phyloP scores from a whole-genome alignment of 139 green algal species.

The Tetraselmis chui region DNA sequence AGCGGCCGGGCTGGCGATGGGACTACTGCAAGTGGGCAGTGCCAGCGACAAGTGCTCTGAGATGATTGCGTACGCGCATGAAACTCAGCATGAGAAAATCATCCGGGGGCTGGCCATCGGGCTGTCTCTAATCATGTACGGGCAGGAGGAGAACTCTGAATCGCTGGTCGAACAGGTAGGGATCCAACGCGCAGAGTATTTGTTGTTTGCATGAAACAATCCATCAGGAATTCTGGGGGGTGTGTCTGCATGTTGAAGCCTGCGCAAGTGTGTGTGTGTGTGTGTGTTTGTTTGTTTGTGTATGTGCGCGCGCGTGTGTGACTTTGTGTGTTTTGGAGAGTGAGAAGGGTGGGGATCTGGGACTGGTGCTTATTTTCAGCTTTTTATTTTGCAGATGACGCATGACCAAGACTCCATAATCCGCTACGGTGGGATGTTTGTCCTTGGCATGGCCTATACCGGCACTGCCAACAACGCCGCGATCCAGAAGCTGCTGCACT shows the following conservation, averaged over 20 bases:
- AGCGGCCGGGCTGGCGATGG: constrained; percentile 84
- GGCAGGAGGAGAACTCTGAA: constrained; percentile 87
- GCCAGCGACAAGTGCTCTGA: constrained; percentile 66
- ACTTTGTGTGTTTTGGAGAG: too few relatives aligned
- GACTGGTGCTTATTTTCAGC: too few relatives aligned
- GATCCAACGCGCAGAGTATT: too few relatives aligned
- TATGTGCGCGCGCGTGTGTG: too few relatives aligned
- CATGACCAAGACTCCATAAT: constrained; percentile 74
- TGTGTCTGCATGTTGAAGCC: background rate
- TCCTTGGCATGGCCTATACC: constrained; percentile 87
- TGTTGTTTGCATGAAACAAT: too few relatives aligned
- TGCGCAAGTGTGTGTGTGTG: too few relatives aligned
- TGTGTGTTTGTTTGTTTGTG: too few relatives aligned
- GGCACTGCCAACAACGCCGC: constrained; percentile 92
- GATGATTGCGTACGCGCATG: constrained; percentile 93
- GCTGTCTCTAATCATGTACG: constrained; percentile 84
- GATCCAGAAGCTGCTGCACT: constrained; percentile 93
- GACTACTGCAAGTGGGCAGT: constrained; percentile 70
- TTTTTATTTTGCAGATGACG: constrained; percentile 32
- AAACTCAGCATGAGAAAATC: constrained; percentile 96
- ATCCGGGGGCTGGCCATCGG: constrained; percentile 78
- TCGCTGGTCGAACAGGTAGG: constrained; percentile 74
- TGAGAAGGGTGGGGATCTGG: too few relatives aligned
- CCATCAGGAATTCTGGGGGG: too few relatives aligned
- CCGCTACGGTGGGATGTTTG: constrained; percentile 91